Percentiles rank a stretch among this genome's conserved stretches.
Conservation (phyloP, 2,329 filamentous ascomycete species). For the Nectriaceae sp. region DNA sequence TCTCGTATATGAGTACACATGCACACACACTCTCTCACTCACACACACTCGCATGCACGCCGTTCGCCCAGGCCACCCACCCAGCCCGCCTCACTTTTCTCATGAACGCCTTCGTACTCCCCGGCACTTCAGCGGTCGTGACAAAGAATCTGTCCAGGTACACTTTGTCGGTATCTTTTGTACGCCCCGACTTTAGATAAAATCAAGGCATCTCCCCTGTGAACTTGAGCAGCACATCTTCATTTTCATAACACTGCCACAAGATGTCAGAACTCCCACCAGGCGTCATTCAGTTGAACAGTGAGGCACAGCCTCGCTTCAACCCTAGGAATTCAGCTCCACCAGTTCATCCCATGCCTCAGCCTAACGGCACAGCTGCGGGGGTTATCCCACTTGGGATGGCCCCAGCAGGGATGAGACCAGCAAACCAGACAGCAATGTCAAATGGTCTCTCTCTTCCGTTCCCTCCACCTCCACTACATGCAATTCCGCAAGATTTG, state of each 20-base stretch:
- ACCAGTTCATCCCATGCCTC: conserved; percentile 1
- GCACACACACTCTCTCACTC: conserved; percentile 5
- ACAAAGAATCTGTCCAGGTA: not conserved
- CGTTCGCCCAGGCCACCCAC: not conserved
- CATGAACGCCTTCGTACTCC: not conserved
- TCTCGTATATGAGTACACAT: not conserved
- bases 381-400: conserved; percentile 6
- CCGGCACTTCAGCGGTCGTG: not conserved
- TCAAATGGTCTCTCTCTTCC: conserved; percentile 5
- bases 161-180: not conserved
- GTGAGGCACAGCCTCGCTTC: not conserved
- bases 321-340: not conserved
- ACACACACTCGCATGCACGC: too few species aligned
- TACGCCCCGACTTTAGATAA: not conserved
- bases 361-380: conserved; percentile 6
- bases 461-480: conserved; percentile 15
- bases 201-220: conserved; percentile 8
- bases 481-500: conserved; percentile 17
- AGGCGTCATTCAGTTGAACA: not conserved
- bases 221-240: too few species aligned
- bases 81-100: conserved; percentile 12
- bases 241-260: not conserved
- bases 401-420: not conserved
- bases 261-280: conserved; percentile 1
- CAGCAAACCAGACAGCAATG: conserved; percentile 4